A percentile compares a stretch with the other conserved stretches of the same genome.
phyloP scores from a whole-genome alignment of 2,329 filamentous ascomycete genomes.

The Daldinia eschscholtzii region DNA sequence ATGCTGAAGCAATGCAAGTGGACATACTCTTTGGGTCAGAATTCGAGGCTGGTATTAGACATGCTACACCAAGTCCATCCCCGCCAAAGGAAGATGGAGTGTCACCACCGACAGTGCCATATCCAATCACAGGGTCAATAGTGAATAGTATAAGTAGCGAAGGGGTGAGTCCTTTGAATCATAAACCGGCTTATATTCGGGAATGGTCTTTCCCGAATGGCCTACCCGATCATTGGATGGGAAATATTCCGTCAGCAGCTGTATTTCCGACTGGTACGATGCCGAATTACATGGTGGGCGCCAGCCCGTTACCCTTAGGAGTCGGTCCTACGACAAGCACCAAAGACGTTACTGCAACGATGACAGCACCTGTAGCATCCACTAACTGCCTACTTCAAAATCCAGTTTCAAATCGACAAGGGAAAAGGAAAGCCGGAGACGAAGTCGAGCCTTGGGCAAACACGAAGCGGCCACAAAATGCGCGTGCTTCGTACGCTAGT shows the following conservation, averaged over 20 bases:
- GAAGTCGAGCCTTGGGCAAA: background rate
- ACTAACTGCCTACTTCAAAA: too few relatives aligned
- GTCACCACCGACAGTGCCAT: background rate
- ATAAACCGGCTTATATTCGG: background rate
- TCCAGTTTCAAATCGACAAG: background rate
- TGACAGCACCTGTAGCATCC: too few relatives aligned
- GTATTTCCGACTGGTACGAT: background rate
- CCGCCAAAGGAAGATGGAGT: background rate
- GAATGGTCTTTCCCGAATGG: background rate
- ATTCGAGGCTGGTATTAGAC: slow-evolving; percentile 6
- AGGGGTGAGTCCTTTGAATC: background rate
- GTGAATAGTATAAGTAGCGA: background rate
- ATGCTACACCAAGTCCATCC: background rate
- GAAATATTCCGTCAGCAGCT: background rate
- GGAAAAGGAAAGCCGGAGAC: background rate
- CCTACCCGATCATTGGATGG: background rate
- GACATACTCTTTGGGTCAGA: slow-evolving; percentile 10
- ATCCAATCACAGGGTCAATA: background rate
- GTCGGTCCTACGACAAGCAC: too few relatives aligned
- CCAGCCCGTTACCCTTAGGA: too few relatives aligned
- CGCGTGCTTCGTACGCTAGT: background rate
- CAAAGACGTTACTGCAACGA: too few relatives aligned
- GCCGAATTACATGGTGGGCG: too few relatives aligned
- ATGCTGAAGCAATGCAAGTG: slow-evolving; percentile 15
- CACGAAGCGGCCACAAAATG: background rate